phyloP scores from a whole-genome alignment of 2,329 filamentous ascomycete species.

The Parastagonospora avenae region DNA sequence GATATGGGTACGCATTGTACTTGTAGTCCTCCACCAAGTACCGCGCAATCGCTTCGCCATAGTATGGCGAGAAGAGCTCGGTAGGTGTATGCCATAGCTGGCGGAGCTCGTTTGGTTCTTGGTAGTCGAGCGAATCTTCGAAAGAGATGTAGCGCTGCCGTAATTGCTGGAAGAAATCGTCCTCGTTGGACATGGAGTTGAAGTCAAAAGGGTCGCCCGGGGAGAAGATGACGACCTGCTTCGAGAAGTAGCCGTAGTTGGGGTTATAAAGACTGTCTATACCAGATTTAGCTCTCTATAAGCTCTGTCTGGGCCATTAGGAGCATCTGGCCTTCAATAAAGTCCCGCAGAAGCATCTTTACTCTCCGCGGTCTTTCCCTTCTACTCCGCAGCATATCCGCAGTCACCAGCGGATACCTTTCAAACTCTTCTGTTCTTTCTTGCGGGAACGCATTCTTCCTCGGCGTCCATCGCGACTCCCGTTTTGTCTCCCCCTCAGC shows the following conservation, averaged over 20 bases:
- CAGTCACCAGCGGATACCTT: slow-evolving; percentile 81
- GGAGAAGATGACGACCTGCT: slow-evolving; percentile 94
- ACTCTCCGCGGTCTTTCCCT: slow-evolving; percentile 81
- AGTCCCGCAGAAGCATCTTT: slow-evolving; percentile 97
- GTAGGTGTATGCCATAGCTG: slow-evolving; percentile 99
- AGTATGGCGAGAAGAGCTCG: slow-evolving; percentile 94
- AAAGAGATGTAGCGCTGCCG: slow-evolving; percentile 85
- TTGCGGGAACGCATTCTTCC: slow-evolving; percentile 72
- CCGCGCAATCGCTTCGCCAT: slow-evolving; percentile 95
- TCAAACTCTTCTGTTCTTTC: slow-evolving; percentile 83
- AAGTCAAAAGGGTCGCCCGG: slow-evolving; percentile 93
- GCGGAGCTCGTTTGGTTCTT: slow-evolving; percentile 73
- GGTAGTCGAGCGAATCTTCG: slow-evolving; percentile 82
- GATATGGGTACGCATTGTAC: slow-evolving; percentile 89
- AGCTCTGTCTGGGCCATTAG: too few relatives aligned
- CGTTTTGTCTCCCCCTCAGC: slow-evolving; percentile 49
- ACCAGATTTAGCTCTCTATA: slow-evolving; percentile 11
- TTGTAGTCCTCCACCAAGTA: slow-evolving; percentile 97
- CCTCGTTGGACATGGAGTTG: slow-evolving; percentile 77
- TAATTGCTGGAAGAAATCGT: slow-evolving; percentile 78
- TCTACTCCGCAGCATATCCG: slow-evolving; percentile 72
- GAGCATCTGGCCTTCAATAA: slow-evolving; percentile 78
- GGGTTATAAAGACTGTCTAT: slow-evolving; percentile 93
- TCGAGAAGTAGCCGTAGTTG: slow-evolving; percentile 93
- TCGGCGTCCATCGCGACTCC: slow-evolving; percentile 84